Evolutionary conservation across 257 asterid species (phyloP).

Genomic region (Solanum gandarillasii): DNA sequence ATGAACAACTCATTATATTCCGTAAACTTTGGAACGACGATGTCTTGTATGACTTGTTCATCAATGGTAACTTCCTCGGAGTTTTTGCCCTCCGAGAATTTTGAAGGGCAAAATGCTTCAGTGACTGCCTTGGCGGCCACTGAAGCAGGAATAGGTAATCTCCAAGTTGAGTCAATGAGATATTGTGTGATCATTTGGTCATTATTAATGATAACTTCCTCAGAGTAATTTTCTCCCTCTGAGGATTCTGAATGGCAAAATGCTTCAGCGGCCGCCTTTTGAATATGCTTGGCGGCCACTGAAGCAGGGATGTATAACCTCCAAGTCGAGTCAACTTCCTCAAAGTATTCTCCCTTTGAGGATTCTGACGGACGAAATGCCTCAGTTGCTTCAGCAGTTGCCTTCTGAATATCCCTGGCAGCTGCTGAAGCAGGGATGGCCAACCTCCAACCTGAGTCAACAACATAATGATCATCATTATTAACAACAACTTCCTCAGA

Average conservation of each 20-base stretch:
- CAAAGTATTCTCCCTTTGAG: too few relatives aligned
- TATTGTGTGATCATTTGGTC: neutral
- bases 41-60: too few relatives aligned
- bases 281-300: too few relatives aligned
- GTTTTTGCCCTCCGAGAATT: neutral
- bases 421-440: neutral
- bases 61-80: neutral
- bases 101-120: conserved; percentile 22
- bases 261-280: too few relatives aligned
- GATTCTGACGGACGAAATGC: neutral
- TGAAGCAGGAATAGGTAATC: conserved; percentile 36
- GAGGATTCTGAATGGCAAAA: neutral
- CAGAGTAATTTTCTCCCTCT: neutral
- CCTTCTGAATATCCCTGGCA: conserved; percentile 14
- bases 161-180: conserved; percentile 2
- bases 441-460: neutral
- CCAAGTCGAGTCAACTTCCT: too few relatives aligned
- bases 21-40: too few relatives aligned
- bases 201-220: neutral
- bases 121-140: conserved; percentile 43
- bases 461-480: neutral
- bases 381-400: conserved; percentile 1
- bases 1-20: neutral
- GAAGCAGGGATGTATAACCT: too few relatives aligned
- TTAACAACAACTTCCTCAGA: neutral